Conservation (phyloP, 176 grass and related monocot species). For the Tillandsia fasciculata region DNA sequence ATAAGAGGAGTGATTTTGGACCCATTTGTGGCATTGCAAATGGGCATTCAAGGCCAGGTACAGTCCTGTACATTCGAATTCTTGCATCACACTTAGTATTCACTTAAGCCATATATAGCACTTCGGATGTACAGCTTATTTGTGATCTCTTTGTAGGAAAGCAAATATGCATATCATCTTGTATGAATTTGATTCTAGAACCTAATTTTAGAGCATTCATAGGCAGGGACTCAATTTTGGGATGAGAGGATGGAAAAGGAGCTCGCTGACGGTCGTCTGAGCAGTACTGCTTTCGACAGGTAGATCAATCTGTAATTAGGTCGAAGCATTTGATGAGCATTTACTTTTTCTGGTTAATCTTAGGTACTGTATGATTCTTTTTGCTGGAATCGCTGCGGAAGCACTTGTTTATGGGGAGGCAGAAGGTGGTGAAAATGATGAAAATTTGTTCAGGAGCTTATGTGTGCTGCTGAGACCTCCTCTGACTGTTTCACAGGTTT, state of each 20-base stretch:
- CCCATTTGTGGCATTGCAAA: conserved; percentile 83
- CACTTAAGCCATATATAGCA: no score
- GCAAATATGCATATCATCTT: not conserved
- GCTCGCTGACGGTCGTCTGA: conserved; percentile 65
- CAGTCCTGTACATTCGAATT: not conserved
- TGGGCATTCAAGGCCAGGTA: conserved; percentile 97
- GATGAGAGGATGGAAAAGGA: conserved; percentile 90
- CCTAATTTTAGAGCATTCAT: not conserved
- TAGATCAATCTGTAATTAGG: conserved; percentile 19
- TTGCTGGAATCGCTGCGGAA: conserved; percentile 84
- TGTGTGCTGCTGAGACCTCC: conserved; percentile 73
- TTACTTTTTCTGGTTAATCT: conserved; percentile 1
- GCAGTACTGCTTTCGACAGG: conserved; percentile 90
- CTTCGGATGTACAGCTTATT: not conserved
- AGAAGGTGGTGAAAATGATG: conserved; percentile 93
- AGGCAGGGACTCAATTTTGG: conserved; percentile 99
- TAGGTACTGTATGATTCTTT: conserved; percentile 94
- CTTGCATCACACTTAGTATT: no score
- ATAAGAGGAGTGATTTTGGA: conserved; percentile 95
- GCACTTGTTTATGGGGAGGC: conserved; percentile 91
- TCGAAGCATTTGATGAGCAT: not conserved
- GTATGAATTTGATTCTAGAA: not conserved
- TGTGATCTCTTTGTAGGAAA: not conserved
- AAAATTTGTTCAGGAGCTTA: conserved; percentile 82
- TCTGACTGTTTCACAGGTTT: conserved; percentile 56